Base-by-base conservation (phyloP, 2,329 filamentous ascomycete species). In the Plectosphaerella plurivora region DNA sequence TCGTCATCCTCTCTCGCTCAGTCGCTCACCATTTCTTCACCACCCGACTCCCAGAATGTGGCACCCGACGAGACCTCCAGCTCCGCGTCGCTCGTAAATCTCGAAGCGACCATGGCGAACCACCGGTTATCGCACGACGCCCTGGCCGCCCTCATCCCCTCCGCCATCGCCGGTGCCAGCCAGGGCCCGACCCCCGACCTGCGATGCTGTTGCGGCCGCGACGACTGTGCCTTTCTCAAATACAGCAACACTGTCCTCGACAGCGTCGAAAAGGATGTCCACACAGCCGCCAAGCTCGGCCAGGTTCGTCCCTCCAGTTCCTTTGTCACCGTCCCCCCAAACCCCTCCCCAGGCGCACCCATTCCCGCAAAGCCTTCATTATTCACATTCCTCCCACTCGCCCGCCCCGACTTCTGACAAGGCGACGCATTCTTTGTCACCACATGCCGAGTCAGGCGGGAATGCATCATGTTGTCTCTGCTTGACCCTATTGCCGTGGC, bases 231-330 rank as follows among this genome's bases (percentile, higher is more conserved):
- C 60, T 90, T 88, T 66, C 79, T 97, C 56, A 84, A 83, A 68
- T 87, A 92, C 72, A 97, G 93, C 71, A 86, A 85, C 68, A 78
- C 81, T 45, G 78, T 91, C 57, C 78, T 97, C 46, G 86, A 90
- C 61, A 87, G 83, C 55, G 79, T 97, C 58, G 93, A 97, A 72
- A 88, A 87, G 62, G 90, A 97, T 73, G 88, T 97, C 51, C 85
- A 86, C 62, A 90, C 84, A 50, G 94, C 94, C 41, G 94, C 91
- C 47, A 82, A 88, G 66, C 81, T 97, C 62, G 94, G 94, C 59
- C 89, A 97, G 88, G 93, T 97, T 87, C 67, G 89, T 83, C 59
- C 54, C 56, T 80, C 57, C 57, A 51, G 50, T 58, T 57, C 62
- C 47, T 54, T 52, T 15, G 51, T 49, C 46, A 42, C 16, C 35